phyloP scores from a whole-genome alignment of 2,329 filamentous ascomycete genomes.

The Neonectria hederae region DNA sequence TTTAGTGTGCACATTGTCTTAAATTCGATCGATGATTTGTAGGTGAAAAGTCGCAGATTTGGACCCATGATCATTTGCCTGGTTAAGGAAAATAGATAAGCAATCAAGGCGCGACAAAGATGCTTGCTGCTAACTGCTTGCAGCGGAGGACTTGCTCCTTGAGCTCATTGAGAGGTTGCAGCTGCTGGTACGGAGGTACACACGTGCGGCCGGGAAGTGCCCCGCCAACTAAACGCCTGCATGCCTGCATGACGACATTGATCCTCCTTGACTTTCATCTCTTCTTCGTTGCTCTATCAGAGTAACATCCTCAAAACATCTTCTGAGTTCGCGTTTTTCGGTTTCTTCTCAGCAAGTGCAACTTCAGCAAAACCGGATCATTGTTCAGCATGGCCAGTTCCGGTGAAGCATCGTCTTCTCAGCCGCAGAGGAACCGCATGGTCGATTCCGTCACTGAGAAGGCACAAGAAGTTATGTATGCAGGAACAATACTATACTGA shows the following conservation, averaged over 20 bases:
- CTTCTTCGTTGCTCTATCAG: background rate
- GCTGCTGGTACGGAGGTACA: background rate
- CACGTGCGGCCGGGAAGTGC: background rate
- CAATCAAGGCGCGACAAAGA: background rate
- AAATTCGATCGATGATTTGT: background rate
- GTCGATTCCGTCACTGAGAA: slow-evolving; percentile 54
- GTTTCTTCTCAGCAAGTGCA: background rate
- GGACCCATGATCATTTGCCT: background rate
- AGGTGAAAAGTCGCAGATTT: background rate
- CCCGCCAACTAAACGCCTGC: slow-evolving; percentile 8
- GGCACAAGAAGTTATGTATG: slow-evolving; percentile 62
- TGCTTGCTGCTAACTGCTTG: background rate
- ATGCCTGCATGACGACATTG: slow-evolving; percentile 36
- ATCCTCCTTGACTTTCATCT: slow-evolving; percentile 25
- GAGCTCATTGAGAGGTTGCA: background rate
- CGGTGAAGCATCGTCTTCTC: slow-evolving; percentile 34
- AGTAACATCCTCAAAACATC: background rate
- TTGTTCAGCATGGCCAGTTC: slow-evolving; percentile 39
- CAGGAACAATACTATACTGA: background rate
- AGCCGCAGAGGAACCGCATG: slow-evolving; percentile 45
- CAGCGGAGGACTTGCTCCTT: slow-evolving; percentile 5
- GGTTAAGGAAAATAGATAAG: background rate
- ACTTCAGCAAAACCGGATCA: background rate
- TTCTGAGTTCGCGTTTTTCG: background rate
- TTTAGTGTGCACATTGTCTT: background rate